Conservation (phyloP, 345 rosid genomes). For the Erodium maritimum region DNA sequence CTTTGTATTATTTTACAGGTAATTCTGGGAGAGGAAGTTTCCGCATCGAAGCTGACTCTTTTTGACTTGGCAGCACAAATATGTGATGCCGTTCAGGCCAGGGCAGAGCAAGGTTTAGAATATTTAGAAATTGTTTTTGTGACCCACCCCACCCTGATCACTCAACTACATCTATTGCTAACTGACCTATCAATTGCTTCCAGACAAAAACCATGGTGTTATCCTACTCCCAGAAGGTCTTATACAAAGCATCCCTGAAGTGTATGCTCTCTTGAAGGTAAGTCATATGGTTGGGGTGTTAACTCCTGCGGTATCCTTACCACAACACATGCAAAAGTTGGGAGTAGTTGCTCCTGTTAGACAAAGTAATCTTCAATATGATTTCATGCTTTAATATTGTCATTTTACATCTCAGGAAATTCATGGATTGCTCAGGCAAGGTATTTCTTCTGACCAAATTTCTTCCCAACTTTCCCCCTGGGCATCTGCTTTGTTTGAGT, state of each 20-base stretch:
- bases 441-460: constrained; percentile 55
- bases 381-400: neutral
- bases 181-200: constrained; percentile 1
- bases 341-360: too few species aligned
- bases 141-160: neutral
- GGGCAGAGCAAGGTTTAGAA: constrained; percentile 67
- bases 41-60: constrained; percentile 94
- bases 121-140: neutral
- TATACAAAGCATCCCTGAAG: constrained; percentile 94
- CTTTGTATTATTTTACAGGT: constrained; percentile 35
- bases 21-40: constrained; percentile 93
- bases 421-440: constrained; percentile 60
- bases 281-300: neutral
- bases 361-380: neutral
- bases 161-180: too few species aligned
- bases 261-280: constrained; percentile 89
- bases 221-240: constrained; percentile 96
- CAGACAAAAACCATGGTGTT: constrained; percentile 93
- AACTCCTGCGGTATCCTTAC: neutral
- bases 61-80: constrained; percentile 81
- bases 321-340: neutral
- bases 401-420: constrained; percentile 49
- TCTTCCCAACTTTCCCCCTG: constrained; percentile 91
- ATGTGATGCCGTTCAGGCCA: constrained; percentile 95
- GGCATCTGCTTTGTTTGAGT: constrained; percentile 90